Evolutionary conservation across 768 basidiomycete genomes (phyloP), one percentile per base, ranked within the genome.

Genomic region (Tephrocybe rancida): DNA sequence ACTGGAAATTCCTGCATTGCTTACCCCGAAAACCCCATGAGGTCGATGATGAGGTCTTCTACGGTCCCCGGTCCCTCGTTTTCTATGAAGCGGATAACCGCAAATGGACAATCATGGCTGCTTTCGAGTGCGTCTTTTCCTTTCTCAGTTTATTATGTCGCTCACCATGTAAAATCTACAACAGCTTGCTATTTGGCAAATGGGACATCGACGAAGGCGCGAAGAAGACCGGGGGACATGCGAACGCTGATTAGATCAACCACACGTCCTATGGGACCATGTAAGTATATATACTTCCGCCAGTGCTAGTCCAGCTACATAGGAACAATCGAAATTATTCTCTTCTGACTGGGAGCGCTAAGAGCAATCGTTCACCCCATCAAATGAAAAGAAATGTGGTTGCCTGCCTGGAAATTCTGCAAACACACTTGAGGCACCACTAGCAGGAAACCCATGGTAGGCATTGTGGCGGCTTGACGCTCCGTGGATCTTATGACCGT

Each of bases 1-100:
- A 92, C 63, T 97, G 95, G 94, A 87, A 89, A 68, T 98, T 98
- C 80, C 71, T 98, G 70, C 97, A 99, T 65, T 98, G 96, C 68
- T 78, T 99, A 21, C 97, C 97, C 22, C 81, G 96, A 55, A 97
- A 99, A 73, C 70, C 80, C 39, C 78, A 97, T 58, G 96, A 99
- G 69, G 96, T 99, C 42, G 90, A 98, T 66, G 95, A 98, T 64
- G 93, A 96, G 76, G 89, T 98, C 16, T 98, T 98, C 68, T 97
- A 98, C 66, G 92, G 95, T 7, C 83, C 88, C 32, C 86, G 95
- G 42, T 94, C 91, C 14, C 82, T 97, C 41, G 96, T 90, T 11
- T 99, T 95, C 81, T 88, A 84, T 14, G 95, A 95, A 71, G 88
- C 94, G 0, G 95, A 98, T 73, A 99, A 99, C 75, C 83, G 96